These are phyloP conservation scores for Pseudocercospora pini-densiflorae DNA, from an alignment of 2,329 filamentous ascomycete species.

Conservation along the genomic window DNA sequence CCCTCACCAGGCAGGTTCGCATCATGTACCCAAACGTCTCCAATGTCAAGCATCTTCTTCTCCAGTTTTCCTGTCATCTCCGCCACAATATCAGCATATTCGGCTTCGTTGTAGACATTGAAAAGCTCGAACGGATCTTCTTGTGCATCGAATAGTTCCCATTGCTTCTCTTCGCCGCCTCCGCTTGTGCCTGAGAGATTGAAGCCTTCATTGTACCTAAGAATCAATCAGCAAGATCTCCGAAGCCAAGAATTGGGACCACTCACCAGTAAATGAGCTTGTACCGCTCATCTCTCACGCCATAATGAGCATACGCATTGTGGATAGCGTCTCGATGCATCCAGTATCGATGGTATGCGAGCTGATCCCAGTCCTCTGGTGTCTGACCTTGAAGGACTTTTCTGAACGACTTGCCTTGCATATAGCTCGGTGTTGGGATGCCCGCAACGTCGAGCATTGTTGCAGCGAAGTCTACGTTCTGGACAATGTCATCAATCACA, in stretches of 20 bases:
- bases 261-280: slow-evolving; percentile 62
- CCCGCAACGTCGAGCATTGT: slow-evolving; percentile 55
- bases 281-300: slow-evolving; percentile 56
- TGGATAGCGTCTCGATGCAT: slow-evolving; percentile 60
- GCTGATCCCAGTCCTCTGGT: slow-evolving; percentile 54
- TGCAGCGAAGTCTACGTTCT: slow-evolving; percentile 60
- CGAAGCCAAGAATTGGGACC: not conserved
- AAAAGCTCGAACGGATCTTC: slow-evolving; percentile 53
- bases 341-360: slow-evolving; percentile 62
- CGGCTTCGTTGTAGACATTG: slow-evolving; percentile 45
- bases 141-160: slow-evolving; percentile 60
- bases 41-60: slow-evolving; percentile 58
- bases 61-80: slow-evolving; percentile 41
- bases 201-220: slow-evolving; percentile 48
- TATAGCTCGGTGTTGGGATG: slow-evolving; percentile 51
- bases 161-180: slow-evolving; percentile 52
- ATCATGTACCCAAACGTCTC: slow-evolving; percentile 47
- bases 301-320: slow-evolving; percentile 58
- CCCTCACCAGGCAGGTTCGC: not conserved
- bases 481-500: slow-evolving; percentile 55
- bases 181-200: slow-evolving; percentile 51
- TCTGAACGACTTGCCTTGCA: slow-evolving; percentile 57
- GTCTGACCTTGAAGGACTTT: slow-evolving; percentile 44
- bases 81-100: slow-evolving; percentile 38
- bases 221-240: not conserved